phyloP scores from a whole-genome alignment of 2,329 filamentous ascomycete species.

The Coniochaeta hoffmannii region DNA sequence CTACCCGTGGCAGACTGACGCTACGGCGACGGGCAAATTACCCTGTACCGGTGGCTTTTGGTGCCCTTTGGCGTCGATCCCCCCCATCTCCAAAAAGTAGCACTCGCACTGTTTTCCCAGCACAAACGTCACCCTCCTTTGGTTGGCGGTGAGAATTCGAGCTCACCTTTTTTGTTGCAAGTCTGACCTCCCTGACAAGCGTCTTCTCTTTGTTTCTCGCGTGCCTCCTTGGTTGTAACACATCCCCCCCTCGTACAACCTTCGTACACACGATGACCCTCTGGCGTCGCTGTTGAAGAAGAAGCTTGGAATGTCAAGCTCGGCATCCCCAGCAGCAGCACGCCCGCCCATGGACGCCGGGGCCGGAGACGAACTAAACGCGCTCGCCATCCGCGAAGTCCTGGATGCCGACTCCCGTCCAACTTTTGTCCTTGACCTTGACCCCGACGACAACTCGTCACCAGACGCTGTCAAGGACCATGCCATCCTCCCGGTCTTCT shows the following conservation, averaged over 20 bases:
- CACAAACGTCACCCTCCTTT: too few relatives aligned
- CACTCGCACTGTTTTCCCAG: too few relatives aligned
- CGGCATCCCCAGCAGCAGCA: neutral
- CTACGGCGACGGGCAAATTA: neutral
- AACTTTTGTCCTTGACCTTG: constrained; percentile 29
- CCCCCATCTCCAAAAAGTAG: too few relatives aligned
- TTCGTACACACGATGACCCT: too few relatives aligned
- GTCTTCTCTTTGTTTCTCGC: neutral
- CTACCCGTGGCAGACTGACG: neutral
- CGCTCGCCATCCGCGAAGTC: constrained; percentile 19
- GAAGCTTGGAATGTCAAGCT: neutral
- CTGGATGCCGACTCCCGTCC: constrained; percentile 28
- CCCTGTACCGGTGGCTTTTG: too few relatives aligned
- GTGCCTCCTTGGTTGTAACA: neutral
- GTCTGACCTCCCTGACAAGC: too few relatives aligned
- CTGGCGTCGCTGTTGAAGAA: neutral
- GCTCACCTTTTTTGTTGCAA: too few relatives aligned
- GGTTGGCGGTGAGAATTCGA: too few relatives aligned
- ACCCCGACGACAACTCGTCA: constrained; percentile 22
- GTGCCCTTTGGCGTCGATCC: too few relatives aligned
- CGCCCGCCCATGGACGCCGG: constrained; percentile 1
- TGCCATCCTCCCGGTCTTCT: constrained; percentile 25
- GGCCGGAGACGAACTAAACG: constrained; percentile 13
- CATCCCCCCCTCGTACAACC: neutral
- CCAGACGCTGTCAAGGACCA: constrained; percentile 9